Conservation (phyloP, 495 filamentous ascomycete species). For the Astrothelium macrocarpum region DNA sequence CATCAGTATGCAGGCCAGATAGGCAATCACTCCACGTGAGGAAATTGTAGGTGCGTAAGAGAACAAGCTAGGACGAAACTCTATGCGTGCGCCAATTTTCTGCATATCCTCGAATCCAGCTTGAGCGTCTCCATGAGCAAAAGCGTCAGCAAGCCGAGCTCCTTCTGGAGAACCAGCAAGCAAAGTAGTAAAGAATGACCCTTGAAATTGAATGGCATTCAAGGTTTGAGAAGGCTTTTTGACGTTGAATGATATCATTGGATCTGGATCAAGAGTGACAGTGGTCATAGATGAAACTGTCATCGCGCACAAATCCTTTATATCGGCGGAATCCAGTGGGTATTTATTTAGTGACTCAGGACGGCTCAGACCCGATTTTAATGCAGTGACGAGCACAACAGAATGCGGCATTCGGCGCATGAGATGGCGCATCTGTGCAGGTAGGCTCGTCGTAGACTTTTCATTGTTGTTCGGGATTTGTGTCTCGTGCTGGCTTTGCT, state of each 20-base stretch:
- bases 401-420: conserved; percentile 66
- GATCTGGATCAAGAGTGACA: conserved; percentile 54
- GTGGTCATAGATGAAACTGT: conserved; percentile 80
- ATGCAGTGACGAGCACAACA: conserved; percentile 58
- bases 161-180: conserved; percentile 13
- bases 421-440: conserved; percentile 42
- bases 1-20: conserved; percentile 33
- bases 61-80: conserved; percentile 21
- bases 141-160: conserved; percentile 22
- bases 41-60: conserved; percentile 17
- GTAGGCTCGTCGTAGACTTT: neutral
- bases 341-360: neutral
- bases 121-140: conserved; percentile 21
- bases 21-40: conserved; percentile 34
- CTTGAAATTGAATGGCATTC: conserved; percentile 40
- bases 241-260: conserved; percentile 73
- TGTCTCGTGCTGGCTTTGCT: neutral
- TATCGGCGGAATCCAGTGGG: neutral
- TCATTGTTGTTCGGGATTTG: neutral
- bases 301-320: conserved; percentile 45
- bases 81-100: conserved; percentile 5
- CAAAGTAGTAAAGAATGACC: conserved; percentile 26
- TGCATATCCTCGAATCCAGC: conserved; percentile 7
- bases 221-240: conserved; percentile 61
- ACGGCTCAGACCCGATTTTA: neutral